Evolutionary conservation across 805 yeast species (phyloP), one percentile per base, ranked within the genome.

Genomic region (Vanderwaltozyma tropicalis): DNA sequence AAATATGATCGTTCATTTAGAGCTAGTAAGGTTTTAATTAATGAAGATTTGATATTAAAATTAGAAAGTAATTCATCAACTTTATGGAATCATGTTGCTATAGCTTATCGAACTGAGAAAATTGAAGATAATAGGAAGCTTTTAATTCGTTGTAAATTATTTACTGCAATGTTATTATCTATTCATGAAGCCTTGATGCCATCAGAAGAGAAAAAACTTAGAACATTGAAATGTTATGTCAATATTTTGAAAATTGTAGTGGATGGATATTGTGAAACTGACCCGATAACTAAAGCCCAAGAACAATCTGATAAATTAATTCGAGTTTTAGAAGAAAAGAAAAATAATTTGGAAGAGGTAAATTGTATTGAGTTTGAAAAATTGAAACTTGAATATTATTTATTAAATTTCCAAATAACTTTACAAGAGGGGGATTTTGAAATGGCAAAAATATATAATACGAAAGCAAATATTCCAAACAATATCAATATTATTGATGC

Each of bases 81-180:
- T 13, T 37, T 65, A 10, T 68, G 72, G 72, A 68, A 67, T 41
- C 35, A 55, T 1, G 41, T 59, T 1, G 42, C 62, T 1, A 37
- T 64, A 12, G 39, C 57, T 4, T 41, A 50, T 37, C 62, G 53
- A 32, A 35, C 49, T 1, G 50, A 47, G 32, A 35, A 29, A n/a
- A 21, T 42, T n/a, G 11, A 9, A 0, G 38, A 42, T 7, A 33
- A 34, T 0, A 32, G 45, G 17, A 35, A 41, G 16, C 25, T 30
- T 0, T 34, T 49, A 2, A 43, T 49, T 24, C 25, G 43, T 15
- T 43, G 54, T 11, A 61, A 55, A 34, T 43, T 57, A 22, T 63
- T 63, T 45, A 47, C 61, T 1, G 42, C 61, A 12, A 34, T 64
- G 15, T 32, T 65, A 17, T 41, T 63, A 3, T 53, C 62, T 1